Conservation (phyloP, 495 filamentous ascomycete species). For the Hypomontagnella submonticulosa region DNA sequence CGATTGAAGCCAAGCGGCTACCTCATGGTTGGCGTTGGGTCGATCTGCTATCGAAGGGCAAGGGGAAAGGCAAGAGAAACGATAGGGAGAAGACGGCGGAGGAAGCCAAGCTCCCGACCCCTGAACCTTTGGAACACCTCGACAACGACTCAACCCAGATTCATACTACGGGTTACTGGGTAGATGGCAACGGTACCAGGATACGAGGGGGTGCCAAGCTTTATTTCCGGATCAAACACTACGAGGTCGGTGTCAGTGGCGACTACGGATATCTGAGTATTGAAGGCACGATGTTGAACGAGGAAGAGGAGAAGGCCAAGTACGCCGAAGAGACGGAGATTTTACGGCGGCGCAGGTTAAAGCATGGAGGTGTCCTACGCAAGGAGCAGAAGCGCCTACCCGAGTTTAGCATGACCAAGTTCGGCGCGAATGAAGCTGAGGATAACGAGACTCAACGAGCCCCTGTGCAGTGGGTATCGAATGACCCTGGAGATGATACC, state of each 20-base stretch:
- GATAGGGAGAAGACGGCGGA: constrained; percentile 32
- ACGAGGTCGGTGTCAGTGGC: constrained; percentile 60
- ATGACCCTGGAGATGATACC: constrained; percentile 28
- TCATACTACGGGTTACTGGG: constrained; percentile 63
- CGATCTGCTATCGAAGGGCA: constrained; percentile 48
- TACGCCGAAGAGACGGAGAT: constrained; percentile 51
- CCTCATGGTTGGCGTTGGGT: constrained; percentile 61
- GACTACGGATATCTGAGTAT: constrained; percentile 61
- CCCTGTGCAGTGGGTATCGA: constrained; percentile 27
- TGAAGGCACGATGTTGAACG: constrained; percentile 59
- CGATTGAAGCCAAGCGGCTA: constrained; percentile 58
- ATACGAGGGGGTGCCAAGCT: constrained; percentile 53
- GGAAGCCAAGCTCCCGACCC: constrained; percentile 36
- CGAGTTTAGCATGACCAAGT: constrained; percentile 62
- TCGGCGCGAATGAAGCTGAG: constrained; percentile 54
- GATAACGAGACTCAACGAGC: constrained; percentile 47
- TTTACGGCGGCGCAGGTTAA: constrained; percentile 50
- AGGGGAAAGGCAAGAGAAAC: constrained; percentile 27
- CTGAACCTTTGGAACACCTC: constrained; percentile 33
- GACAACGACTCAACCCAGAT: constrained; percentile 50
- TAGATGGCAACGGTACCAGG: constrained; percentile 50
- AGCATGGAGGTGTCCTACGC: constrained; percentile 45
- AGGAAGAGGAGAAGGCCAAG: constrained; percentile 54
- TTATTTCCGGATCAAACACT: constrained; percentile 62
- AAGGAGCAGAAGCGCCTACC: constrained; percentile 53